A percentile compares a stretch with the other conserved stretches of the same genome.
Conservation (phyloP, 352 stramenopile species). For the Aphanomyces stellatus region DNA sequence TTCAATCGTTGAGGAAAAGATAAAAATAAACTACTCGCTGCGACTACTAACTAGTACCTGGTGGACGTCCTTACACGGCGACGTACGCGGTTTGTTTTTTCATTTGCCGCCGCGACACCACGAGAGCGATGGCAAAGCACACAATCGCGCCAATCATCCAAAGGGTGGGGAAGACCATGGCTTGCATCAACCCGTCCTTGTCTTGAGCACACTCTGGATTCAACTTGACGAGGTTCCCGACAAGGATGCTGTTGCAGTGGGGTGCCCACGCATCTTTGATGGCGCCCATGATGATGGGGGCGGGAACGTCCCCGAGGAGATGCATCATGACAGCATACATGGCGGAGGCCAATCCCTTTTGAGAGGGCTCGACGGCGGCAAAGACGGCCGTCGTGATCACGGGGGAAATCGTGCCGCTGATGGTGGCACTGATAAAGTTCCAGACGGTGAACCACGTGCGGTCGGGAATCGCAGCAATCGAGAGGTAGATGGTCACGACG, state of each 20-base stretch:
- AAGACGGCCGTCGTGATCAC: conserved; percentile 79
- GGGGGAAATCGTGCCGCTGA: conserved; percentile 60
- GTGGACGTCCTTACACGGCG: not conserved
- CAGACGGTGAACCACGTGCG: not conserved
- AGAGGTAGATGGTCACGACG: not conserved
- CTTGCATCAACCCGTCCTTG: conserved; percentile 33
- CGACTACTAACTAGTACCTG: too few species aligned
- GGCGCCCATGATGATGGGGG: conserved; percentile 85
- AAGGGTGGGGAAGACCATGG: not conserved
- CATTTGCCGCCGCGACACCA: not conserved
- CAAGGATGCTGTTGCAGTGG: conserved; percentile 55
- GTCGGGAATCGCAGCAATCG: not conserved
- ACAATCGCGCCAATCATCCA: not conserved
- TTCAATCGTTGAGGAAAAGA: too few species aligned
- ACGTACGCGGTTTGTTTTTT: not conserved
- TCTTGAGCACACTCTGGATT: conserved; percentile 59
- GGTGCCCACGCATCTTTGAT: conserved; percentile 90
- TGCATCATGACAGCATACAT: conserved; percentile 89
- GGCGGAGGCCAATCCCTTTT: conserved; percentile 83
- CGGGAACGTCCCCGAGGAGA: conserved; percentile 90
- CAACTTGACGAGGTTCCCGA: conserved; percentile 41
- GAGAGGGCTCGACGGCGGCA: conserved; percentile 77
- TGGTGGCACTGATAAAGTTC: conserved; percentile 39
- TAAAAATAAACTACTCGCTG: too few species aligned
- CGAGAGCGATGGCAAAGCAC: not conserved